These are phyloP conservation scores for Vicia faba DNA, from an alignment of 306 rosid genomes.

Conservation along the genomic window DNA sequence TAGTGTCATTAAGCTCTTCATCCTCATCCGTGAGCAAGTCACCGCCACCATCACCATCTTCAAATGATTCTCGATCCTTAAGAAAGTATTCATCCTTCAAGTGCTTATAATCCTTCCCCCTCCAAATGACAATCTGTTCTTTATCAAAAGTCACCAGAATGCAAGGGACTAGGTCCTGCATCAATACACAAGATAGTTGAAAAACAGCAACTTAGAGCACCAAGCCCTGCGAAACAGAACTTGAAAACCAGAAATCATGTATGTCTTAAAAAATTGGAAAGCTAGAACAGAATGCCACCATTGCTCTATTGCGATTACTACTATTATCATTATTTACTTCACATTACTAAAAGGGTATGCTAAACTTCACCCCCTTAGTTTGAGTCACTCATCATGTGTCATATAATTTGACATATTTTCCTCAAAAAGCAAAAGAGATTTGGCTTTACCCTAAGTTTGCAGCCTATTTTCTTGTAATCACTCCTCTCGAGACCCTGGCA, in stretches of 20 bases:
- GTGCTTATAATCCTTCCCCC: slow-evolving; percentile 66
- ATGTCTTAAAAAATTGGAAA: too few relatives aligned
- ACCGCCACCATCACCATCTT: slow-evolving; percentile 41
- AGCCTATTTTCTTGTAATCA: slow-evolving; percentile 96
- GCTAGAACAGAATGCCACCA: too few relatives aligned
- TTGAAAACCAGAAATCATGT: slow-evolving; percentile 12
- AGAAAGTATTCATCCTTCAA: slow-evolving; percentile 46
- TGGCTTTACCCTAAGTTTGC: slow-evolving; percentile 75
- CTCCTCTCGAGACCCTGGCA: slow-evolving; percentile 83
- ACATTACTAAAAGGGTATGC: too few relatives aligned
- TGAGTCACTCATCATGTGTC: too few relatives aligned
- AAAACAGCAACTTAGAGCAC: slow-evolving; percentile 23
- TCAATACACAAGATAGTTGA: slow-evolving; percentile 27
- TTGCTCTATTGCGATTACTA: too few relatives aligned
- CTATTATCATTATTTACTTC: too few relatives aligned
- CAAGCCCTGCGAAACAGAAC: background rate
- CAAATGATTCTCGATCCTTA: slow-evolving; percentile 52
- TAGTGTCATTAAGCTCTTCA: slow-evolving; percentile 10
- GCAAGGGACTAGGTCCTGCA: slow-evolving; percentile 91
- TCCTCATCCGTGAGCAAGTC: slow-evolving; percentile 28
- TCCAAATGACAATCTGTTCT: slow-evolving; percentile 86
- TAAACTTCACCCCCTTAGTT: too few relatives aligned
- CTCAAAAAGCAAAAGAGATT: too few relatives aligned
- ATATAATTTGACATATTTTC: too few relatives aligned
- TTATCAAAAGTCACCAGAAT: slow-evolving; percentile 85